phyloP scores from a whole-genome alignment of 768 basidiomycete species.

The Chalciporus piperatus region DNA sequence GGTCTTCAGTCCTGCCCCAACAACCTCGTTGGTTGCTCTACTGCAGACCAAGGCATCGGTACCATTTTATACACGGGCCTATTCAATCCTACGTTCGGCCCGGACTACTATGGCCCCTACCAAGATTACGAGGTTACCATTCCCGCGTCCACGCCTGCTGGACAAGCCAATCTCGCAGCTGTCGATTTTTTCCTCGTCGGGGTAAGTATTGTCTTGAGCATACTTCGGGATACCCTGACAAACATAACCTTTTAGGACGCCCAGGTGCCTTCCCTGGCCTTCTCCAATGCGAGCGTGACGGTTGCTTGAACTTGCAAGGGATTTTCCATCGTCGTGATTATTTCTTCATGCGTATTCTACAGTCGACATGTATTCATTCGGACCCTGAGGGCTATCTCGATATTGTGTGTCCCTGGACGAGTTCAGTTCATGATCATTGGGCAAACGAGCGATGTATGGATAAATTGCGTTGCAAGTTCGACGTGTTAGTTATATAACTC shows the following conservation, averaged over 20 bases:
- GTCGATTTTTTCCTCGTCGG: slow-evolving; percentile 35
- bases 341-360: too few relatives aligned
- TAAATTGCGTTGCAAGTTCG: too few relatives aligned
- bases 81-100: slow-evolving; percentile 34
- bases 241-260: neutral
- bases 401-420: too few relatives aligned
- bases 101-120: slow-evolving; percentile 29
- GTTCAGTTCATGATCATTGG: too few relatives aligned
- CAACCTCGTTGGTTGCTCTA: slow-evolving; percentile 10
- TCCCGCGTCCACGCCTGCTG: slow-evolving; percentile 27
- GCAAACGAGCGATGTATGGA: too few relatives aligned
- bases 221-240: neutral
- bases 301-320: neutral
- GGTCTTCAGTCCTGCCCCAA: slow-evolving; percentile 36
- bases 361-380: too few relatives aligned
- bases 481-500: too few relatives aligned
- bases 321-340: neutral
- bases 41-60: slow-evolving; percentile 31
- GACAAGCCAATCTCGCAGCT: slow-evolving; percentile 32
- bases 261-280: neutral
- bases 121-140: slow-evolving; percentile 42
- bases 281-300: neutral
- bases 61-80: slow-evolving; percentile 40
- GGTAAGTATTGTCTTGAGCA: slow-evolving; percentile 22
- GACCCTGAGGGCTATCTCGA: too few relatives aligned